Base-by-base conservation (phyloP, 208 protist species). In the Trypanosomatidae sp. region DNA sequence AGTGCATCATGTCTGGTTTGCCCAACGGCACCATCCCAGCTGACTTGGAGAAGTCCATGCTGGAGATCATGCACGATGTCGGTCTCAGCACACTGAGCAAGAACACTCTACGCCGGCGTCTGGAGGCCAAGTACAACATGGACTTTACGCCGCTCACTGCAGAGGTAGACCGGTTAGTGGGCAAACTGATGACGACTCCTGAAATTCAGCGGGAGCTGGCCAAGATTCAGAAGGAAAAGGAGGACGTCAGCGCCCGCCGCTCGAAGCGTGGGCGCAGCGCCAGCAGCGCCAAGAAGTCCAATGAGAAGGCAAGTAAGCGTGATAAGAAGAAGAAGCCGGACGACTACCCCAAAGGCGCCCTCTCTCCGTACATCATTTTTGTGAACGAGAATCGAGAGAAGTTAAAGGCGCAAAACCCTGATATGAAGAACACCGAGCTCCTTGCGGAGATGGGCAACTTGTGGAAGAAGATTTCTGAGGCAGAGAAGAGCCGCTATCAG, bases 301-400 rank as follows among this genome's bases (percentile, higher is more conserved):
- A 65, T 2, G 59, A 66, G 22, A 71, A 82, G 62, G 74, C 86
- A 62, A 59, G 10, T 7, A 91, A 89, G 79, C 71, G 74, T 39
- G 85, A 80, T 55, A 89, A 87, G 71, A 82, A 87, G 56, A 90
- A 90, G 77, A 96, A 94, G 70, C 91, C 91, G 1, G 89, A 92
- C 13, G 82, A 93, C 75, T 93, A 92, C 76, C 93, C 93, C 58
- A 97, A 97, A 84, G 80, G 77, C 7, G 83, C 91, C 33, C 71
- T 95, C 13, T 84, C 82, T 10, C 55, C 88, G 7, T 97, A 91
- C 80, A 81, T 97, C 49, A 70, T 96, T 22, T 97, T 96, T 68
- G 76, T 49, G 52, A 89, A 87, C 67, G 89, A 95, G 28, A 76
- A 94, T 58, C 84, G 91, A 43, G 85, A 90, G 28, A 83, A 82